Conservation (phyloP, 352 stramenopile genomes). For the Globisporangium radiosum region DNA sequence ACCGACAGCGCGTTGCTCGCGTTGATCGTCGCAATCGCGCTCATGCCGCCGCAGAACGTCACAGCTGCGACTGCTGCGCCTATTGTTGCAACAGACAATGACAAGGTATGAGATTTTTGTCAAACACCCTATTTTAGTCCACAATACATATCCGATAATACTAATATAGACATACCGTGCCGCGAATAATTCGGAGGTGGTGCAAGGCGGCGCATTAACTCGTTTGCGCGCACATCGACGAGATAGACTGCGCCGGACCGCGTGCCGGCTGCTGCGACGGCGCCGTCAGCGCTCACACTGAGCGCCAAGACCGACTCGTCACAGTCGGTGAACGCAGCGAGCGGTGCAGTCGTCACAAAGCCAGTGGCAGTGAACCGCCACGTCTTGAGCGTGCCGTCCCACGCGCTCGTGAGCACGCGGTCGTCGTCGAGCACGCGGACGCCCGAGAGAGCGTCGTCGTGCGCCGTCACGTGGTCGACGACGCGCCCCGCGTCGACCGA, state of each 20-base stretch:
- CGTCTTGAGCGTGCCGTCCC: slow-evolving; percentile 73
- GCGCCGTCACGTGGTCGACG: slow-evolving; percentile 72
- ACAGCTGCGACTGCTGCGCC: slow-evolving; percentile 49
- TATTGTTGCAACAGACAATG: slow-evolving; percentile 31
- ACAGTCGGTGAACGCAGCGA: slow-evolving; percentile 71
- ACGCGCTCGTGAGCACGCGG: slow-evolving; percentile 63
- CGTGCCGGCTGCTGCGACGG: slow-evolving; percentile 30
- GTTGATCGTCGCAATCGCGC: slow-evolving; percentile 57
- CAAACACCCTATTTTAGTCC: no score
- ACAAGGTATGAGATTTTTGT: no score
- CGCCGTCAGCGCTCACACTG: slow-evolving; percentile 62
- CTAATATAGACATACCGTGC: no score
- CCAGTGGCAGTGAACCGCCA: slow-evolving; percentile 72
- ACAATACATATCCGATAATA: no score
- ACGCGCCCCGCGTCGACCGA: slow-evolving; percentile 77
- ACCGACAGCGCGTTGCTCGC: slow-evolving; percentile 63
- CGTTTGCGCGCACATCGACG: slow-evolving; percentile 58
- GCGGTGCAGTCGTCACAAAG: slow-evolving; percentile 42
- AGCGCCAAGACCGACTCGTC: slow-evolving; percentile 64
- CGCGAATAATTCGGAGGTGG: slow-evolving; percentile 4
- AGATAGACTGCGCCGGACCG: slow-evolving; percentile 63
- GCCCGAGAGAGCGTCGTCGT: slow-evolving; percentile 71
- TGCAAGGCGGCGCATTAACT: slow-evolving; percentile 54
- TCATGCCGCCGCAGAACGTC: slow-evolving; percentile 52
- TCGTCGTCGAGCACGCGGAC: slow-evolving; percentile 78